Conservation (phyloP, 768 basidiomycete species). For the Rhizopogon vinicolor region DNA sequence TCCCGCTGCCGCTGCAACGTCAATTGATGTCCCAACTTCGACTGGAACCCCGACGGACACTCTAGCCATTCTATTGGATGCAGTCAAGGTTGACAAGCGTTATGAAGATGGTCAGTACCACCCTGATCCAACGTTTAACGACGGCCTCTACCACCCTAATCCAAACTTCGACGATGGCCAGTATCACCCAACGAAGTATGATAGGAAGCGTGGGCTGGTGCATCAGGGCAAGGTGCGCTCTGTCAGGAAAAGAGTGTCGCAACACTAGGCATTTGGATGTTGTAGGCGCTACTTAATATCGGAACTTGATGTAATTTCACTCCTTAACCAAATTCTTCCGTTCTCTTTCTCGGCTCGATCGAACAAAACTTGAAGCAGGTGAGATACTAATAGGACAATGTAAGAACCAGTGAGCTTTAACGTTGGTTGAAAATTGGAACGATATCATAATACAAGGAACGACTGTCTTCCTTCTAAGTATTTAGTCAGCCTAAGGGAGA, state of each 20-base stretch:
- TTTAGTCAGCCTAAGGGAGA: no score
- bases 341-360: not conserved
- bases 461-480: no score
- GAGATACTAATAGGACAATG: no score
- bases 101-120: not conserved
- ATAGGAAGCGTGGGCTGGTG: not conserved
- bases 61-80: no score
- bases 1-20: not conserved
- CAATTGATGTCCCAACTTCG: not conserved
- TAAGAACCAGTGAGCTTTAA: no score
- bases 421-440: no score
- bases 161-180: constrained; percentile 1
- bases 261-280: not conserved
- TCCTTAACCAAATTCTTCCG: not conserved
- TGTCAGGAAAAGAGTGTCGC: not conserved
- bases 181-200: constrained; percentile 3
- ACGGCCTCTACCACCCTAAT: constrained; percentile 3
- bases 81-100: not conserved
- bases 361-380: no score
- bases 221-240: not conserved
- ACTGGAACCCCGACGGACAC: not conserved
- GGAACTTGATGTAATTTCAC: constrained; percentile 3
- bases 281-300: not conserved
- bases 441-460: no score
- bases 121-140: not conserved